Evolutionary conservation across 169 alveolate genomes (phyloP).

Genomic region (Eimeria maxima): DNA sequence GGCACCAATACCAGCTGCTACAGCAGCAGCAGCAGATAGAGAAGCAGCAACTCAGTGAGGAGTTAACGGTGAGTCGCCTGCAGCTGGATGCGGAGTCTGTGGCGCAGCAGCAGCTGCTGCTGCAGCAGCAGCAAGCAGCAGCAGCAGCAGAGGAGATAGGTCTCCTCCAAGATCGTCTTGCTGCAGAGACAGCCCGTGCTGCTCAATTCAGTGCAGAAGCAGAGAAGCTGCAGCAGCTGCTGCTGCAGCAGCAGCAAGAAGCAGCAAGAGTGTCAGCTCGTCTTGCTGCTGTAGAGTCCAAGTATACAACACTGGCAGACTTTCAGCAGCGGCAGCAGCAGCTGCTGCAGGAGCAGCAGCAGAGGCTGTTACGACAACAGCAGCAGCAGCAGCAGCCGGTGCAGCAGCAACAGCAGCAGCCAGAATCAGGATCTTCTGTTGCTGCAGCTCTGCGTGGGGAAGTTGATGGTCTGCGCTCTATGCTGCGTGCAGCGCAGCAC

Average conservation of each 20-base stretch:
- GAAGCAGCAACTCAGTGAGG: conserved; percentile 50
- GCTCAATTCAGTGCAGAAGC: conserved; percentile 3
- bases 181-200: conserved; percentile 70
- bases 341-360: conserved; percentile 56
- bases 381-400: conserved; percentile 32
- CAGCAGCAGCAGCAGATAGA: conserved; percentile 63
- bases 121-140: conserved; percentile 77
- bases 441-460: conserved; percentile 45
- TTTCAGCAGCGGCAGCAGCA: conserved; percentile 72
- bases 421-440: conserved; percentile 20
- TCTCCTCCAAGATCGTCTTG: conserved; percentile 24
- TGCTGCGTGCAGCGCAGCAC: conserved; percentile 64
- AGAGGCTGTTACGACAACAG: not conserved
- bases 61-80: conserved; percentile 28
- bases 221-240: conserved; percentile 52
- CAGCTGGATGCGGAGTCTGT: conserved; percentile 56
- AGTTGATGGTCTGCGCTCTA: conserved; percentile 6
- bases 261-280: conserved; percentile 33
- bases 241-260: conserved; percentile 79
- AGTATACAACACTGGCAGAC: not conserved
- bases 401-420: conserved; percentile 56
- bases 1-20: conserved; percentile 47
- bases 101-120: conserved; percentile 75
- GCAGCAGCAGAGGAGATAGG: conserved; percentile 62
- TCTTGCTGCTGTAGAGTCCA: conserved; percentile 65